Evolutionary conservation across 495 filamentous ascomycete genomes (phyloP), one percentile per base, ranked within the genome.

Genomic region (Staphylotrichum longicolle): DNA sequence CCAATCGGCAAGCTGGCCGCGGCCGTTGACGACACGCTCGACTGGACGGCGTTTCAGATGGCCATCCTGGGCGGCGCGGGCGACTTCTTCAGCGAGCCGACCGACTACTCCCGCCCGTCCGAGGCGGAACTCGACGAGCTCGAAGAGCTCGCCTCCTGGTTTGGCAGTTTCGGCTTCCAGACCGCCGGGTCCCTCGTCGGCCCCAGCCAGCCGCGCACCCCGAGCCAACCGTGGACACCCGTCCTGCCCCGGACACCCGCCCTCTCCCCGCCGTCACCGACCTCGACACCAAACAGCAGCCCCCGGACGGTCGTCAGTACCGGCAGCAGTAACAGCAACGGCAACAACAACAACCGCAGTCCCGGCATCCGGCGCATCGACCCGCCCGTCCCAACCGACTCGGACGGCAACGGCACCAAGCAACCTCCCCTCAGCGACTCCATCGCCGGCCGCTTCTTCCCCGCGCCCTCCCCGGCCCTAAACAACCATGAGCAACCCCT

Each of bases 1-100:
- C 55, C 65, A 7, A 68, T 72, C 3, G 65, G 65, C 39, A 73
- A 73, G 46, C 63, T 76, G 53, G 72, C 68, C 48, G 63, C 76
- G 30, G 70, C 69, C n/a, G 68, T 71, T 6, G 78, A 79, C 54
- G 75, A 79, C 33, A 74, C 70, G 33, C 68, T 84, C 7, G 81
- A 84, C 69, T 83, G 79, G 81, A 82, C 80, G 20, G 81, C 81
- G 10, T 83, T 82, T 63, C 81, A 84, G 65, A 82, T 83, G 71
- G 80, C 82, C 8, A 82, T 83, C 49, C 69, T 76, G 0, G 80
- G 81, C 32, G 78, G 76, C 6, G 74, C 74, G 14, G 77, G 77
- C 39, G 77, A 78, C 61, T 75, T 74, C 58, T 71, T 79, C 57
- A 68, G 69, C 46, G 77, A 80, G 42, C 65, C 69, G 14, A 76